A percentile compares a stretch with the other conserved stretches of the same genome.
These are phyloP conservation scores for Lodderomyces metapsilosis DNA, from an alignment of 1,139 yeast genomes.

Conservation along the genomic window DNA sequence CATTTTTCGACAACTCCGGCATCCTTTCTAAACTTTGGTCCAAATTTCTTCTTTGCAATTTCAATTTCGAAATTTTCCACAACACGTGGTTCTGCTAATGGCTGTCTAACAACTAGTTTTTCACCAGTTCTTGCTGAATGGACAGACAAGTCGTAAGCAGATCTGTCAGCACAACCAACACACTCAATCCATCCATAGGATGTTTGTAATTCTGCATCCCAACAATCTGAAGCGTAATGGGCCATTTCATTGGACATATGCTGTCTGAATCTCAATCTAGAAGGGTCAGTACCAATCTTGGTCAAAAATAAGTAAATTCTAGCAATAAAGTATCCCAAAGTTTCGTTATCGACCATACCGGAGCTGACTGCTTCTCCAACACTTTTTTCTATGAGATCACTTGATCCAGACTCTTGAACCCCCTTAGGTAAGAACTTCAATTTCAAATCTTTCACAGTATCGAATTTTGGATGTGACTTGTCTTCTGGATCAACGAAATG, in stretches of 20 bases:
- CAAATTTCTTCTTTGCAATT: slow-evolving; percentile 91
- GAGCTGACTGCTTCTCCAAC: slow-evolving; percentile 87
- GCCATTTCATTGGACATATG: slow-evolving; percentile 99
- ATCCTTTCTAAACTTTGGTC: slow-evolving; percentile 95
- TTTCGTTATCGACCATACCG: slow-evolving; percentile 93
- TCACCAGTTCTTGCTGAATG: slow-evolving; percentile 95
- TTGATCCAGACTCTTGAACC: slow-evolving; percentile 83
- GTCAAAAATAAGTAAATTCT: slow-evolving; percentile 82
- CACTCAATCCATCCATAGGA: slow-evolving; percentile 99
- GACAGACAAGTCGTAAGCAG: slow-evolving; percentile 95
- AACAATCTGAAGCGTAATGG: slow-evolving; percentile 98
- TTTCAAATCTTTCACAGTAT: slow-evolving; percentile 68
- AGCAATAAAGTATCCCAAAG: slow-evolving; percentile 94
- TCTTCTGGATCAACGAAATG: slow-evolving; percentile 93
- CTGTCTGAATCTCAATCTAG: slow-evolving; percentile 92
- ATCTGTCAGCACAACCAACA: slow-evolving; percentile 99
- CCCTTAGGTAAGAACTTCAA: slow-evolving; percentile 81
- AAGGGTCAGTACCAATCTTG: slow-evolving; percentile 86
- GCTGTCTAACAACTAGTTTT: slow-evolving; percentile 90
- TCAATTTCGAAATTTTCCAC: slow-evolving; percentile 84
- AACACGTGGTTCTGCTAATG: slow-evolving; percentile 76
- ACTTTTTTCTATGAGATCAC: slow-evolving; percentile 60
- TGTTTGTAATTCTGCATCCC: slow-evolving; percentile 98
- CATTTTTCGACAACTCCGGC: slow-evolving; percentile 89
- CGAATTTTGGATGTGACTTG: slow-evolving; percentile 79